Evolutionary conservation across 2,329 filamentous ascomycete genomes (phyloP), one percentile per base, ranked within the genome.

Genomic region (Apiospora aurea): DNA sequence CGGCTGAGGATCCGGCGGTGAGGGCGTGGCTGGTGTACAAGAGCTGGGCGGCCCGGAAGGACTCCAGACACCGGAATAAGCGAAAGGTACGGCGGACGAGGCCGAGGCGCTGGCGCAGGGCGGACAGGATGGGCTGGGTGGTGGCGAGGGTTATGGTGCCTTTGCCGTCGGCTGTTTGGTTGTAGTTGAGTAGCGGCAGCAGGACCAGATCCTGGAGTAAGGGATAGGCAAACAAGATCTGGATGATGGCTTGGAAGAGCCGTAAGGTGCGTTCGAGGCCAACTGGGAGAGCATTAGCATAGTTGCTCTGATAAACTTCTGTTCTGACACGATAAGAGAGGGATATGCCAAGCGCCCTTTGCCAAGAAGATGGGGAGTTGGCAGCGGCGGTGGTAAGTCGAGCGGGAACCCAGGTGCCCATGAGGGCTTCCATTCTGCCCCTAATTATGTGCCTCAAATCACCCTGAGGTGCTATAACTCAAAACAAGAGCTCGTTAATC

Each of bases 31-130:
- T 4, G 79, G 67, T 57, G 75, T 84, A 88, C 43, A 84, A 77
- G 2, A 78, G 77, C 77, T 85, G 86, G 1, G 90, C 88, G 2
- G 82, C 79, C 34, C 83, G 78, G 75, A 93, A 91, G 68, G 85
- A 86, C 66, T 90, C 89, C 70, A 93, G 81, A 78, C 92, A 94
- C 76, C 91, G 90, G 79, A 93, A 92, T 72, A 93, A 83, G 16
- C 93, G 89, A 78, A 94, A 87, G 80, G 89, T 90, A 29, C 92
- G 88, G 49, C 93, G 86, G 24, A 82, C 81, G 61, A 88, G 77
- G 73, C 84, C 86, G 70, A 90, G 77, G 51, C 83, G 83, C 64
- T 77, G 73, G 72, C 83, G 82, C 24, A 89, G 76, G 16, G 71
- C 74, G 1, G 76, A 66, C 6, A 81, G 80, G 44, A 81, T 79